phyloP scores from a whole-genome alignment of 495 filamentous ascomycete genomes.

The Daldinia vernicosa region DNA sequence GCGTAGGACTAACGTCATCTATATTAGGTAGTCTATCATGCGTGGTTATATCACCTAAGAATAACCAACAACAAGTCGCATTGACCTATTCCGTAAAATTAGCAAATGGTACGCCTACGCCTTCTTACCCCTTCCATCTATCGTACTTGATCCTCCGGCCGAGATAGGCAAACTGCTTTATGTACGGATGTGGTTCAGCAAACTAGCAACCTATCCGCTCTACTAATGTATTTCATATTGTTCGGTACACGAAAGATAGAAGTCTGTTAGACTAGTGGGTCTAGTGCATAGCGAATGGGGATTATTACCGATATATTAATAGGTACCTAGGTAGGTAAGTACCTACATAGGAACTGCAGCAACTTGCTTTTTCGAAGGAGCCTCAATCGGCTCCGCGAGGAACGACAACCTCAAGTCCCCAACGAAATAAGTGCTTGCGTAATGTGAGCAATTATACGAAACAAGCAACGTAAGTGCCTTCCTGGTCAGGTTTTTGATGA shows the following conservation, averaged over 20 bases:
- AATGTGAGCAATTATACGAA: conserved; percentile 1
- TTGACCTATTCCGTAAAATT: background rate
- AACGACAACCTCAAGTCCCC: background rate
- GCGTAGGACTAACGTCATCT: background rate
- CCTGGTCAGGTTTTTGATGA: background rate
- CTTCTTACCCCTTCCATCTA: background rate
- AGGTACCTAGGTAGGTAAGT: too few relatives aligned
- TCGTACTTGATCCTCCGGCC: background rate
- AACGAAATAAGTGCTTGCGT: conserved; percentile 5
- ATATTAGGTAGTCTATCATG: too few relatives aligned
- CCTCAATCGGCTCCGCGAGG: conserved; percentile 7
- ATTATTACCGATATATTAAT: background rate
- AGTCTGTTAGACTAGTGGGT: conserved; percentile 12
- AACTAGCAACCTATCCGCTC: background rate
- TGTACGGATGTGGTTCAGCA: background rate
- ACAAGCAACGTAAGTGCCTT: background rate
- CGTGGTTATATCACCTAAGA: background rate
- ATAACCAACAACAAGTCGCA: background rate
- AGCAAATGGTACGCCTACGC: background rate
- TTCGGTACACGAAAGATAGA: background rate
- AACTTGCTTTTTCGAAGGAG: conserved; percentile 16
- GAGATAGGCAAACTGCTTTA: background rate
- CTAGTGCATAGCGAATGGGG: conserved; percentile 31
- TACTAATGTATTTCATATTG: background rate
- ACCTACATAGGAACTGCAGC: conserved; percentile 3